These are phyloP conservation scores for Malus sylvestris DNA, from an alignment of 306 rosid species.

Conservation along the genomic window DNA sequence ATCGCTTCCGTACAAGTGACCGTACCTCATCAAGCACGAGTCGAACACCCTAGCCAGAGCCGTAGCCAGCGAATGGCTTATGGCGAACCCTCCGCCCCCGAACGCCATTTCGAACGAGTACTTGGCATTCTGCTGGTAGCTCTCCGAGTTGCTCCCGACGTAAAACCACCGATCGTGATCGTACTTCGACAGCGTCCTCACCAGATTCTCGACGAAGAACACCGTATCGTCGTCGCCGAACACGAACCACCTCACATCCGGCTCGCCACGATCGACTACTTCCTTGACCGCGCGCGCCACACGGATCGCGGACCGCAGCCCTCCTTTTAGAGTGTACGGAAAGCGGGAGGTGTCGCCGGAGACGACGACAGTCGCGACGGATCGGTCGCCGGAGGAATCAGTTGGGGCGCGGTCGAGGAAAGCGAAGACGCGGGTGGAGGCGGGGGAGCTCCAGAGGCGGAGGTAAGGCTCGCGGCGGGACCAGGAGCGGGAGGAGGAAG, in stretches of 20 bases:
- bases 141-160: constrained; percentile 74
- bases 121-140: constrained; percentile 61
- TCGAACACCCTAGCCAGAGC: constrained; percentile 74
- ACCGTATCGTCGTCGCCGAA: constrained; percentile 92
- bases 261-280: constrained; percentile 53
- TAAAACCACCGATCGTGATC: constrained; percentile 73
- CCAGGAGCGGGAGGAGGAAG: constrained; percentile 68
- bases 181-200: constrained; percentile 49
- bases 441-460: constrained; percentile 51
- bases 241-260: constrained; percentile 77
- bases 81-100: constrained; percentile 93
- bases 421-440: constrained; percentile 53
- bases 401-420: constrained; percentile 47
- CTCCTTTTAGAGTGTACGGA: constrained; percentile 55
- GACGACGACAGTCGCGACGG: constrained; percentile 38
- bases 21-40: constrained; percentile 74
- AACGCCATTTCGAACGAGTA: constrained; percentile 80
- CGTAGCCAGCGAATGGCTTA: constrained; percentile 60
- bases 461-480: constrained; percentile 48
- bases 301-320: constrained; percentile 82
- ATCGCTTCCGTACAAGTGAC: constrained; percentile 86
- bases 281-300: constrained; percentile 86
- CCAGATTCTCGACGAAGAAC: constrained; percentile 81
- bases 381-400: neutral
- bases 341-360: constrained; percentile 57